Conservation (phyloP, 2,329 filamentous ascomycete genomes). For the Sarocladium oryzae region DNA sequence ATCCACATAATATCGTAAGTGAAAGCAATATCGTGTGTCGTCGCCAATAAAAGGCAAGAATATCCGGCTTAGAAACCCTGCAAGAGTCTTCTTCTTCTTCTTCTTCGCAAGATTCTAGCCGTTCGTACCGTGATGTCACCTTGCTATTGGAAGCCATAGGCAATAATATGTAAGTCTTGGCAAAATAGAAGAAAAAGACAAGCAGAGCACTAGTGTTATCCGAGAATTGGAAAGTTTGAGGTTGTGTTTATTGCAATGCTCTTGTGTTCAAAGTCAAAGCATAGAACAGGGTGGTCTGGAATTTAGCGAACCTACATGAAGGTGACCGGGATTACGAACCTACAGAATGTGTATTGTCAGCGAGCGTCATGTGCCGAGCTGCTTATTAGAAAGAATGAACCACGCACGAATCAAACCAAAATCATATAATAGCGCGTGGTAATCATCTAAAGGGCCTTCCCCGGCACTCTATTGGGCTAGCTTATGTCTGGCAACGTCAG, state of each 20-base stretch:
- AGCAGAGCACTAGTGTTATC: background rate
- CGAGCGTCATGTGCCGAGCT: background rate
- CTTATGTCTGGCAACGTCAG: background rate
- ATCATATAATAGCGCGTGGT: background rate
- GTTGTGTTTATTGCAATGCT: background rate
- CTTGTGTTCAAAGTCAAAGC: background rate
- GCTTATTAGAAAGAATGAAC: background rate
- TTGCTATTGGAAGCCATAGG: background rate
- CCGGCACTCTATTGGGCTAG: background rate
- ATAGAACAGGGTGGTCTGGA: background rate
- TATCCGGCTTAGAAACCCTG: background rate
- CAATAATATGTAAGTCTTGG: background rate
- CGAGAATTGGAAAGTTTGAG: background rate
- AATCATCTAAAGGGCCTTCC: background rate
- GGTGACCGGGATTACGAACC: background rate
- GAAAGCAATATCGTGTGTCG: background rate
- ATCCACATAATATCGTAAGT: background rate
- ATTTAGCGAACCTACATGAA: background rate
- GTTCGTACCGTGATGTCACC: background rate
- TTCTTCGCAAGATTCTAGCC: background rate
- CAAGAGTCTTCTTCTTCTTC: background rate
- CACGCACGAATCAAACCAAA: background rate
- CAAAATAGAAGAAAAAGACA: constrained; percentile 1
- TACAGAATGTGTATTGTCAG: background rate
- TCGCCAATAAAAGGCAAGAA: background rate